Base-by-base conservation (phyloP, 768 basidiomycete species). In the Amyloporia xantha region DNA sequence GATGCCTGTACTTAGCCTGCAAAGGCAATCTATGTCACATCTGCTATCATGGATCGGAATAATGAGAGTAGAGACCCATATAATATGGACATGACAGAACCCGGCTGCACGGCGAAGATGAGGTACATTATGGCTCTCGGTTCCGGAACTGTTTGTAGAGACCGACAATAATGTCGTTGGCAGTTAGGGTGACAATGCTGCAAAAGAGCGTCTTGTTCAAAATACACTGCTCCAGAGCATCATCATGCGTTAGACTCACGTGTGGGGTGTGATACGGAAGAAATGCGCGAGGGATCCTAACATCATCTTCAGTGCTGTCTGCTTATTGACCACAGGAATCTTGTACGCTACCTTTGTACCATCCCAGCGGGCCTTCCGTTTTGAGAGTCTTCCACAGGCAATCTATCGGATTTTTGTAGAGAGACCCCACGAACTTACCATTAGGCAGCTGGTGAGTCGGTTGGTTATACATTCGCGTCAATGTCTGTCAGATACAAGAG, bases 391-490 rank as follows among this genome's bases (percentile, higher is more conserved):
- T 97, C 90, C 88, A 95, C 43, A 99, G 71, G 69, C 95, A 97
- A 59, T 97, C 93, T 58, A 97, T 83, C 3, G 94, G 94, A 61
- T 87, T 93, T 65, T 77, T 87, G 69, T 98, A 96, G 17, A 94
- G 68, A 1, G 80, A 71, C 11, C 92, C 94, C 53, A 80, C 77
- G 24, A 78, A 62, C 56, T 71, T 82, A 27, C 92, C 92, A 56
- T 86, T 75, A 2, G 86, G 81, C 30, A 82, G 74, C 39, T 70
- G 69, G 56, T 73, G 73, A 0, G 91, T 92, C 9, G 91, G 88
- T 72, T 95, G 96, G 62, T 97, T 97, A 66, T 98, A 99, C 78
- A 98, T 83, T 49, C 96, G 77, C 5, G 96, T 98, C 42, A 98
- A 67, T 43, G 89, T 86, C 81, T 90, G n/a, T n/a, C n/a, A 25